Evolutionary conservation across 768 basidiomycete genomes (phyloP).

Genomic region (Tulasnella calospora): DNA sequence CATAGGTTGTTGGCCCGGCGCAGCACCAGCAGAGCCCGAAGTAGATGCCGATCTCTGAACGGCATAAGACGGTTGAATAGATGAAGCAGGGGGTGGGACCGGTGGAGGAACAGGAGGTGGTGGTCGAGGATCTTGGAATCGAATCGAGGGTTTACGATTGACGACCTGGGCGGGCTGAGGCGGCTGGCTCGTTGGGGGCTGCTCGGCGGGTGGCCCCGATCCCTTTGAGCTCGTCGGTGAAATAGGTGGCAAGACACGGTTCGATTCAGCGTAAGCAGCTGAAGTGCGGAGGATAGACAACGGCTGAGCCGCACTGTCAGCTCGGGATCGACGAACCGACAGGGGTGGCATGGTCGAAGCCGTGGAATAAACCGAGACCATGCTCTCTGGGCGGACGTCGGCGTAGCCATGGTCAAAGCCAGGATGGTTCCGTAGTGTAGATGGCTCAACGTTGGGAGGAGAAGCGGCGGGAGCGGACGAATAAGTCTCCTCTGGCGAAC

Average conservation of each 20-base stretch:
- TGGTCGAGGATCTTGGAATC: conserved; percentile 10
- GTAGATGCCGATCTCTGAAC: neutral
- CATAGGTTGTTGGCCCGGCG: neutral
- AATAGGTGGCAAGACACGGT: neutral
- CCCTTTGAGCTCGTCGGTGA: neutral
- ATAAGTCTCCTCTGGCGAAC: neutral
- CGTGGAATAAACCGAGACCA: conserved; percentile 51
- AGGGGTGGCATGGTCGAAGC: conserved; percentile 9
- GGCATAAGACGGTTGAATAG: neutral
- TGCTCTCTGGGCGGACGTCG: conserved; percentile 34
- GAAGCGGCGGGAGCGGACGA: neutral
- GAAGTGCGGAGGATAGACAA: conserved; percentile 6
- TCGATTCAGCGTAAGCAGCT: neutral
- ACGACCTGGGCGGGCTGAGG: neutral
- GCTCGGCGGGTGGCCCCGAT: neutral
- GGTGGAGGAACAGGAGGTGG: conserved; percentile 19
- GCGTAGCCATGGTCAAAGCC: neutral
- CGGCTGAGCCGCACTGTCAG: neutral
- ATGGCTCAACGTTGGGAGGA: conserved; percentile 25
- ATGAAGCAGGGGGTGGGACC: neutral
- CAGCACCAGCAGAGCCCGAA: neutral
- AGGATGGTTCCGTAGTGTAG: conserved; percentile 34
- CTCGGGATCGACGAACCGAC: neutral
- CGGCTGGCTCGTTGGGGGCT: neutral
- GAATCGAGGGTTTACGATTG: conserved; percentile 13